These are phyloP conservation scores for Ophiocordyceps robertsii DNA, from an alignment of 2,329 filamentous ascomycete species.

Conservation along the genomic window DNA sequence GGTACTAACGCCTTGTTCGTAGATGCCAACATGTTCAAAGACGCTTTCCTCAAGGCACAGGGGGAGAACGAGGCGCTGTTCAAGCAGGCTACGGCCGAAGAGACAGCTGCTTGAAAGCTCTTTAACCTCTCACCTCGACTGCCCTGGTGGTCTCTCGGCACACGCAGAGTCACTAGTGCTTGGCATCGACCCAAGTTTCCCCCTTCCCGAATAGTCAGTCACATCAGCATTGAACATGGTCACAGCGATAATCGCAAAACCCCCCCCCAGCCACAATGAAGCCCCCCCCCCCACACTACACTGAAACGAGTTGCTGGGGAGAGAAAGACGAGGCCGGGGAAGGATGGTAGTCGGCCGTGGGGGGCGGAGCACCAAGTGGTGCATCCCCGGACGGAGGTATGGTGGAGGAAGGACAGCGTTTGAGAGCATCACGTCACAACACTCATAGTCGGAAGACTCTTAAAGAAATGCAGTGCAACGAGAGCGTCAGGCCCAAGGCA, in stretches of 20 bases:
- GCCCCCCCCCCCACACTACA: background rate
- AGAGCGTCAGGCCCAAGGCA: too few relatives aligned
- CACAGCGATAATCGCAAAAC: constrained; percentile 3
- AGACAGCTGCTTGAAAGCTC: constrained; percentile 10
- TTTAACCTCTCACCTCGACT: background rate
- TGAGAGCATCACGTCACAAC: constrained; percentile 7
- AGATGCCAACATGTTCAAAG: constrained; percentile 98
- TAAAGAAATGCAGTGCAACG: background rate
- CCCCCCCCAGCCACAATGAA: constrained; percentile 1
- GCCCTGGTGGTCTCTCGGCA: background rate
- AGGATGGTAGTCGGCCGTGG: constrained; percentile 2
- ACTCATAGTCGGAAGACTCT: constrained; percentile 4
- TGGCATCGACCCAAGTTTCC: constrained; percentile 3
- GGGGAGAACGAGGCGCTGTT: constrained; percentile 90
- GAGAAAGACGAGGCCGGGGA: constrained; percentile 1
- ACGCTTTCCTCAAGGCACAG: constrained; percentile 92
- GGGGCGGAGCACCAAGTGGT: constrained; percentile 3
- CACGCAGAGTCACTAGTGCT: constrained; percentile 1
- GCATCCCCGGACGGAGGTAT: constrained; percentile 1
- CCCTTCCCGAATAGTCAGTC: constrained; percentile 6
- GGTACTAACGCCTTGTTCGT: constrained; percentile 3
- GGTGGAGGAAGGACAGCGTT: constrained; percentile 4
- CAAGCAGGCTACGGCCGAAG: constrained; percentile 26
- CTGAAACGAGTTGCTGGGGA: constrained; percentile 1
- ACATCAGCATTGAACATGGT: constrained; percentile 8